Evolutionary conservation across 2,329 filamentous ascomycete species (phyloP).

Genomic region (Pseudogymnoascus sp.): DNA sequence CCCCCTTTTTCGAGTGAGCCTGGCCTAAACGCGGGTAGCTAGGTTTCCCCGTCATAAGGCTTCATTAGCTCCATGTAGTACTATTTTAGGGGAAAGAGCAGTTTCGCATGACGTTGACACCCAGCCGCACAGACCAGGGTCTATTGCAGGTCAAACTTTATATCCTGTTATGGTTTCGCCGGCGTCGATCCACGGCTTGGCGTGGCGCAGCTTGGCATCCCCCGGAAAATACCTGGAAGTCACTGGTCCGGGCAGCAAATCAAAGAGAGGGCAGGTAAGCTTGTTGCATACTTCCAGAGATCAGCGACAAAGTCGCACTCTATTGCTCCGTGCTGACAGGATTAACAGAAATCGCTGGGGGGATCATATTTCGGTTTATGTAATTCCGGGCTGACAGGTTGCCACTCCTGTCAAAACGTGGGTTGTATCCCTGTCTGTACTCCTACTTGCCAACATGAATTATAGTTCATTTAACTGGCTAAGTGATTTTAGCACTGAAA

Average conservation of each 20-base stretch:
- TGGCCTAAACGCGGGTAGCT: not conserved
- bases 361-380: not conserved
- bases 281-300: not conserved
- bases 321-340: not conserved
- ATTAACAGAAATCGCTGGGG: not conserved
- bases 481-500: not conserved
- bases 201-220: slow-evolving; percentile 6
- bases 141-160: not conserved
- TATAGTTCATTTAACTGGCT: not conserved
- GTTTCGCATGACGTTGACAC: not conserved
- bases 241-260: not conserved
- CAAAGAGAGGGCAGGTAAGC: not conserved
- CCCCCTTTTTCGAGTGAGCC: not conserved
- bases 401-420: not conserved
- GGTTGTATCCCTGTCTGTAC: not conserved
- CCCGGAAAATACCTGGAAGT: not conserved
- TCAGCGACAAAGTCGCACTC: not conserved
- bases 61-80: not conserved
- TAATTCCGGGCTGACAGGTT: not conserved
- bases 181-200: not conserved
- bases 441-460: too few species aligned
- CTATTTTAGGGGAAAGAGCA: not conserved
- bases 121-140: not conserved
- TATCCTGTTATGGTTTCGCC: slow-evolving; percentile 1
- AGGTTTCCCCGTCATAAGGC: not conserved